Evolutionary conservation across 768 basidiomycete genomes (phyloP), one percentile per base, ranked within the genome.

Genomic region (Artomyces pyxidatus): DNA sequence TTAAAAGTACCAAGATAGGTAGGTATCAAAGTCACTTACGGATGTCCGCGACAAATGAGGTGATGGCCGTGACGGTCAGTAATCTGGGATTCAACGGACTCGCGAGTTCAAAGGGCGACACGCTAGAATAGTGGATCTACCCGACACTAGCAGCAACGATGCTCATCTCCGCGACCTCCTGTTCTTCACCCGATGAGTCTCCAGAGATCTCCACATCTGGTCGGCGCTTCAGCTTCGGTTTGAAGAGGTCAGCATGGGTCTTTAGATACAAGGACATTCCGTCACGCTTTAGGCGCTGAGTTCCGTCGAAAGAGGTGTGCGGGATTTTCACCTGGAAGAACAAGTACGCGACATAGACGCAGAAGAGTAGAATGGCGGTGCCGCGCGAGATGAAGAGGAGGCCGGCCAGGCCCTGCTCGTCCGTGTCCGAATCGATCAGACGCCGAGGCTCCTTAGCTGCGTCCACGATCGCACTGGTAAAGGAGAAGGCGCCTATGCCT

Each of bases 31-130:
- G 16, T 25, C 10, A 78, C 83, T 60, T 61, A 85, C 88, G 67
- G 60, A 81, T 88, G 63, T 96, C 93, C 25, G 93, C 92, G 56
- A 88, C 89, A 69, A 95, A 90, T 0, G 88, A 77, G 0, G 91
- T 95, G 40, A 88, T 61, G 40, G 94, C 70, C 1, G 93, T 94
- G 11, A 89, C 81, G 28, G 67, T 61, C 30, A 92, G 69, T 6
- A 96, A 72, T 45, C 85, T 84, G 47, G 44, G n/a, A 42, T 41
- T 32, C 23, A 7, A 39, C 30, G 37, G 50, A 14, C 35, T 29
- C 30, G 21, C 19, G 30, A 30, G 5, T 26, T 23, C 5, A 35
- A 12, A 35, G 32, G 27, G n/a, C n/a, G n/a, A n/a, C n/a, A n/a
- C n/a, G n/a, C n/a, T n/a, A 35, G 32, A 35, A 35, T 14, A 35